Percentiles rank a stretch among this genome's conserved stretches.
These are phyloP conservation scores for Gossypium laxum DNA, from an alignment of 441 rosid genomes.

Conservation along the genomic window DNA sequence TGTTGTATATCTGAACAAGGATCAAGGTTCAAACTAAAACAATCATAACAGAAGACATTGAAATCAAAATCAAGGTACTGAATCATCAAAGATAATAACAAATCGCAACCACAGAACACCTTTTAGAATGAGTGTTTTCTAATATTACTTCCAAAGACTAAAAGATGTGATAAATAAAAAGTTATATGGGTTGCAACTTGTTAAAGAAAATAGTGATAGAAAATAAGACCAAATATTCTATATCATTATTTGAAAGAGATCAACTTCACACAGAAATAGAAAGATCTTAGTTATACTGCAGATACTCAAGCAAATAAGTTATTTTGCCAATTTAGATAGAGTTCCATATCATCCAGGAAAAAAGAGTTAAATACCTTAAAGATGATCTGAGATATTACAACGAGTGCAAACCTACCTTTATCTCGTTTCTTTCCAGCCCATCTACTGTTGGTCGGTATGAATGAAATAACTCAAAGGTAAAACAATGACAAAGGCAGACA, in stretches of 20 bases:
- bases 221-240: background rate
- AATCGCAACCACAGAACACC: background rate
- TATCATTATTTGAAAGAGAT: slow-evolving; percentile 4
- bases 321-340: background rate
- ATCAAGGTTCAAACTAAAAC: slow-evolving; percentile 39
- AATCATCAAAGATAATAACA: background rate
- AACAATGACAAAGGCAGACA: background rate
- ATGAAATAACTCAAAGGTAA: background rate
- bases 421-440: background rate
- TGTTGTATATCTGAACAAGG: slow-evolving; percentile 68
- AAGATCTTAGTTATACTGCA: background rate
- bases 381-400: background rate
- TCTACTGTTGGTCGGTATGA: background rate
- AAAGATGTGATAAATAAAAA: background rate
- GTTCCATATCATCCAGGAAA: background rate
- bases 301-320: background rate
- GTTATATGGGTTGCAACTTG: background rate
- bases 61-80: slow-evolving; percentile 3
- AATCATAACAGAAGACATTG: background rate
- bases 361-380: background rate
- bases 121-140: background rate
- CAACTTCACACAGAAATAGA: background rate
- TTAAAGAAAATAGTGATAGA: background rate
- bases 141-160: background rate
- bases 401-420: background rate